Evolutionary conservation across 1,139 yeast genomes (phyloP).

Genomic region (Pichia kudriavzevii): DNA sequence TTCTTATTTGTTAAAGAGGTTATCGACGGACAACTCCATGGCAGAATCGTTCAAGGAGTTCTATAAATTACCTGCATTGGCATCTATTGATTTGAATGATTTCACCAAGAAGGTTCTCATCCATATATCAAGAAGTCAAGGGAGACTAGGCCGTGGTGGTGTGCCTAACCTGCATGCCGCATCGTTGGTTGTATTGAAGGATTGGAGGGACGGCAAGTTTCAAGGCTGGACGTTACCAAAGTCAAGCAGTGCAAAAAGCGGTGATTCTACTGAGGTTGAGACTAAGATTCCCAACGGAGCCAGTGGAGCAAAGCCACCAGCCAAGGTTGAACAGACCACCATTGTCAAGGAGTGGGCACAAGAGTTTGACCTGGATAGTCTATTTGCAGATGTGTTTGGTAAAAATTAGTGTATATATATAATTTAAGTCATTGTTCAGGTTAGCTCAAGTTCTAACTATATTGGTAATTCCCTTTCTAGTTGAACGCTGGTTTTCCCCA

Average conservation of each 20-base stretch:
- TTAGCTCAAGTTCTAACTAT: too few species aligned
- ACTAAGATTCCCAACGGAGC: conserved; percentile 34
- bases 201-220: conserved; percentile 96
- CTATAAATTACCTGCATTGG: conserved; percentile 78
- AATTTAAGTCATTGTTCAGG: too few species aligned
- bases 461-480: too few species aligned
- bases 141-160: conserved; percentile 90
- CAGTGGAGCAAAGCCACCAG: conserved; percentile 27
- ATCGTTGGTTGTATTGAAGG: conserved; percentile 74
- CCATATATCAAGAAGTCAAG: conserved; percentile 87
- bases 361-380: conserved; percentile 86
- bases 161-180: conserved; percentile 84
- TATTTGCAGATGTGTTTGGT: conserved; percentile 38
- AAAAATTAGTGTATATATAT: neutral
- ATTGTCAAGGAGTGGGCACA: conserved; percentile 88
- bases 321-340: conserved; percentile 63
- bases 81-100: conserved; percentile 51
- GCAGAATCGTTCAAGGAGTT: conserved; percentile 64
- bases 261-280: conserved; percentile 17
- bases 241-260: conserved; percentile 33
- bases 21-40: conserved; percentile 66
- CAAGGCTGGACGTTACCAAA: conserved; percentile 88
- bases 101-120: conserved; percentile 79
- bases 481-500: too few species aligned
- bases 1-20: conserved; percentile 63